Conservation (phyloP, 2,329 filamentous ascomycete species). For the Ilyonectria robusta region DNA sequence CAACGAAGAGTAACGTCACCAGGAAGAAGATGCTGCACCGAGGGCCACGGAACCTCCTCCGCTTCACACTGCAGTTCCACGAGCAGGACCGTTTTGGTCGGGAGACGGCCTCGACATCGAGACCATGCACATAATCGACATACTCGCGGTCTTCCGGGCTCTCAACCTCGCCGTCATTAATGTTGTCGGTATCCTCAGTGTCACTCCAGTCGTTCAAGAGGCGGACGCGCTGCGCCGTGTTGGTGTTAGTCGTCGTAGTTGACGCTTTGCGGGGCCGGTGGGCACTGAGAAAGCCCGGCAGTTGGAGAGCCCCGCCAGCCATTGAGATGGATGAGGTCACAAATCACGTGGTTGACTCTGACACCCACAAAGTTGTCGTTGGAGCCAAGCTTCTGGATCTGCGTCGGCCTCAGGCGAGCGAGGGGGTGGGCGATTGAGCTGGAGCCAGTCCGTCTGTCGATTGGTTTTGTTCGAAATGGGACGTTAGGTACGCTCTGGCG, state of each 20-base stretch:
- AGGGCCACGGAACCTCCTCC: constrained; percentile 29
- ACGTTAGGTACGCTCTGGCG: neutral
- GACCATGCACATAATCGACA: constrained; percentile 6
- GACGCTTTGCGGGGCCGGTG: constrained; percentile 32
- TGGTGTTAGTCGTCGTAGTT: constrained; percentile 11
- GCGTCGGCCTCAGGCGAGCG: neutral
- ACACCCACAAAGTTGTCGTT: constrained; percentile 12
- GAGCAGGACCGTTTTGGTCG: constrained; percentile 13
- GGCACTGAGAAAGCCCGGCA: constrained; percentile 33
- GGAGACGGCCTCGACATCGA: constrained; percentile 21
- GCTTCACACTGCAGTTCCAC: constrained; percentile 3
- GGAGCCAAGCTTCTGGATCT: neutral
- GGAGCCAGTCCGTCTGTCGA: neutral
- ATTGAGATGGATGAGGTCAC: constrained; percentile 33
- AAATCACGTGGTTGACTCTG: constrained; percentile 22
- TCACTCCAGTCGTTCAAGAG: constrained; percentile 42
- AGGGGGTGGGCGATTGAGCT: neutral
- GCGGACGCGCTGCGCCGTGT: constrained; percentile 32
- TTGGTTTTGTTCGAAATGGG: neutral
- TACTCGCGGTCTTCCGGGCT: neutral
- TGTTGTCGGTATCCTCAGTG: constrained; percentile 21
- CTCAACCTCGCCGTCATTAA: constrained; percentile 1
- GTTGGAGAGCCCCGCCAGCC: constrained; percentile 26
- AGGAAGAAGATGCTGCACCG: constrained; percentile 55
- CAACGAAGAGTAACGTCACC: constrained; percentile 44